Percentiles rank a stretch among this genome's conserved stretches.
These are phyloP conservation scores for Pinus taeda DNA, from an alignment of 75 land plant genomes.

Conservation along the genomic window DNA sequence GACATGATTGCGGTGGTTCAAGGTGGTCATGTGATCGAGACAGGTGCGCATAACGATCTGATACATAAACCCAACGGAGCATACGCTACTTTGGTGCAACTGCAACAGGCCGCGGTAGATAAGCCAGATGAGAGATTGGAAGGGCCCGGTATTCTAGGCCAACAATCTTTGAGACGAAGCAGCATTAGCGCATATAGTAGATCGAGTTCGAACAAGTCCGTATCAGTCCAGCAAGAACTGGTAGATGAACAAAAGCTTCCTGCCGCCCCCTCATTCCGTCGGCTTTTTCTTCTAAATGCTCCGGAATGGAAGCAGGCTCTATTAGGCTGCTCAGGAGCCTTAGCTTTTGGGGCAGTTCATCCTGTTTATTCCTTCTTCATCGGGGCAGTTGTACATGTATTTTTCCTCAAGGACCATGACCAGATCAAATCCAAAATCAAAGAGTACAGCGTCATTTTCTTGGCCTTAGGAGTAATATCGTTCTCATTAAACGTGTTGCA, in stretches of 20 bases:
- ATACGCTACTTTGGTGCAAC: slow-evolving; percentile 21
- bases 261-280: slow-evolving; percentile 41
- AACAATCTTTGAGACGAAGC: slow-evolving; percentile 6
- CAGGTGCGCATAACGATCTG: slow-evolving; percentile 10
- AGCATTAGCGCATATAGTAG: neutral
- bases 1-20: slow-evolving; percentile 30
- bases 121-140: neutral
- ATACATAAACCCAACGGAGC: slow-evolving; percentile 7
- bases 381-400: slow-evolving; percentile 46
- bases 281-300: slow-evolving; percentile 51
- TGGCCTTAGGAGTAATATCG: slow-evolving; percentile 27
- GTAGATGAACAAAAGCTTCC: neutral
- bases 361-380: slow-evolving; percentile 49
- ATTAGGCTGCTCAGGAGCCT: slow-evolving; percentile 53
- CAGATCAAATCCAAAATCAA: slow-evolving; percentile 25
- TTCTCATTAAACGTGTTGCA: slow-evolving; percentile 44
- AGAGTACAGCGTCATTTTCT: slow-evolving; percentile 33
- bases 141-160: too few relatives aligned
- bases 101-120: neutral
- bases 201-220: slow-evolving; percentile 9
- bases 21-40: slow-evolving; percentile 17
- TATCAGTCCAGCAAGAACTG: slow-evolving; percentile 7
- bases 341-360: slow-evolving; percentile 56
- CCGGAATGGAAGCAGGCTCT: slow-evolving; percentile 67
- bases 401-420: slow-evolving; percentile 34